These are phyloP conservation scores for Apiospora aurea DNA, from an alignment of 2,329 filamentous ascomycete species.

Conservation along the genomic window DNA sequence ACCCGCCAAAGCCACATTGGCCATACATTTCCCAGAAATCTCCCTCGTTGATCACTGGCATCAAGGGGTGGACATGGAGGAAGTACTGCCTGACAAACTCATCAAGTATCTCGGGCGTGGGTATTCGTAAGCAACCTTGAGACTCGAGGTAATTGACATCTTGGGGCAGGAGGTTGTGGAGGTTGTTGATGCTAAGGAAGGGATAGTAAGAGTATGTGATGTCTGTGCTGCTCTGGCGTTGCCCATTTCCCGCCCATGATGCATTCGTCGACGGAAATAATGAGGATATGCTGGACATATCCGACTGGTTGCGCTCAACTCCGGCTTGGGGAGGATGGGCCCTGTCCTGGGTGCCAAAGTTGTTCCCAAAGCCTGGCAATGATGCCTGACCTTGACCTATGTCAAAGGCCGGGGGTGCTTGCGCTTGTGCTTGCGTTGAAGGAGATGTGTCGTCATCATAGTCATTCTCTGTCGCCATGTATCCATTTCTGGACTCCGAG, in stretches of 20 bases:
- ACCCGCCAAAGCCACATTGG: constrained; percentile 32
- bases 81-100: constrained; percentile 58
- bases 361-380: constrained; percentile 26
- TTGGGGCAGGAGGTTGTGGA: constrained; percentile 49
- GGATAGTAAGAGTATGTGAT: constrained; percentile 54
- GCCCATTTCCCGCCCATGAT: constrained; percentile 40
- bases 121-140: constrained; percentile 55
- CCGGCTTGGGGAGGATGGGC: background rate
- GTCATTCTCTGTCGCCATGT: background rate
- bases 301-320: background rate
- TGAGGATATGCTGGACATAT: constrained; percentile 32
- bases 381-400: constrained; percentile 34
- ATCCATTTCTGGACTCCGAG: constrained; percentile 3
- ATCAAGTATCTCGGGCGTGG: constrained; percentile 49
- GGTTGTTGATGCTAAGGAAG: constrained; percentile 48
- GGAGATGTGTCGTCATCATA: background rate
- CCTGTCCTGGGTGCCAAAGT: constrained; percentile 29
- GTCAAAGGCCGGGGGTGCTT: constrained; percentile 1
- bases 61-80: constrained; percentile 53
- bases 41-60: constrained; percentile 53
- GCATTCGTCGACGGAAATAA: constrained; percentile 33
- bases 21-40: constrained; percentile 56
- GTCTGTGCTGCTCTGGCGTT: constrained; percentile 39
- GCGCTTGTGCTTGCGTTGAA: background rate
- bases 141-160: constrained; percentile 55